Evolutionary conservation across 2,329 filamentous ascomycete genomes (phyloP).

Genomic region (Furcasterigmium furcatum): DNA sequence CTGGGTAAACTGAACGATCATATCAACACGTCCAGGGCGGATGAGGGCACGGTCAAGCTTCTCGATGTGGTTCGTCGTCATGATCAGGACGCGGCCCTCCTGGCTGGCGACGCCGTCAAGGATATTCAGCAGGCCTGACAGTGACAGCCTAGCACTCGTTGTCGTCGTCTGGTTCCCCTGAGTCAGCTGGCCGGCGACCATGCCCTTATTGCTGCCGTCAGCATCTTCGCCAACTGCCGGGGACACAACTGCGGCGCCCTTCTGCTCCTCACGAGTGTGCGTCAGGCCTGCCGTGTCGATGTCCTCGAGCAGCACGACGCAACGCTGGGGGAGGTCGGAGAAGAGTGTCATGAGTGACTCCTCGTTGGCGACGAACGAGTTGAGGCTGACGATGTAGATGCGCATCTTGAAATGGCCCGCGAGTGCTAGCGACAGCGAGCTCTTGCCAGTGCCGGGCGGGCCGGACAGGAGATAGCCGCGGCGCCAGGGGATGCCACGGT

Average conservation of each 20-base stretch:
- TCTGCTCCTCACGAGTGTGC: slow-evolving; percentile 45
- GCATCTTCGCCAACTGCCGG: slow-evolving; percentile 12
- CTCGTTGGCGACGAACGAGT: slow-evolving; percentile 59
- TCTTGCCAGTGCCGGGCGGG: slow-evolving; percentile 78
- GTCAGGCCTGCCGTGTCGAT: slow-evolving; percentile 72
- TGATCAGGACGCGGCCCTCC: slow-evolving; percentile 60
- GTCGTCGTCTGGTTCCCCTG: slow-evolving; percentile 20
- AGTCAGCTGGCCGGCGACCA: slow-evolving; percentile 28
- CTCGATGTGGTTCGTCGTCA: slow-evolving; percentile 64
- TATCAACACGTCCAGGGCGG: slow-evolving; percentile 60
- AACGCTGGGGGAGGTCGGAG: slow-evolving; percentile 62
- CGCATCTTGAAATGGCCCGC: slow-evolving; percentile 68
- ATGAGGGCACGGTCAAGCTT: slow-evolving; percentile 61
- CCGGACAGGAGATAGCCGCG: slow-evolving; percentile 81
- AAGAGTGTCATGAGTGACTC: slow-evolving; percentile 65
- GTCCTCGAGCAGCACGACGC: slow-evolving; percentile 73
- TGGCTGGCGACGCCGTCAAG: slow-evolving; percentile 70
- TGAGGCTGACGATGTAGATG: slow-evolving; percentile 71
- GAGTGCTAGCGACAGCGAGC: slow-evolving; percentile 66
- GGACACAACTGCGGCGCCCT: slow-evolving; percentile 11
- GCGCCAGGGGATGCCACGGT: slow-evolving; percentile 81
- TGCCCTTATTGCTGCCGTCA: slow-evolving; percentile 15
- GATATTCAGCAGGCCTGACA: slow-evolving; percentile 77
- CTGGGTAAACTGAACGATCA: slow-evolving; percentile 53
- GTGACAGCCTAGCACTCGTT: slow-evolving; percentile 47